Conservation (phyloP, 139 green algal species). For the Chlamydomonas sp. region DNA sequence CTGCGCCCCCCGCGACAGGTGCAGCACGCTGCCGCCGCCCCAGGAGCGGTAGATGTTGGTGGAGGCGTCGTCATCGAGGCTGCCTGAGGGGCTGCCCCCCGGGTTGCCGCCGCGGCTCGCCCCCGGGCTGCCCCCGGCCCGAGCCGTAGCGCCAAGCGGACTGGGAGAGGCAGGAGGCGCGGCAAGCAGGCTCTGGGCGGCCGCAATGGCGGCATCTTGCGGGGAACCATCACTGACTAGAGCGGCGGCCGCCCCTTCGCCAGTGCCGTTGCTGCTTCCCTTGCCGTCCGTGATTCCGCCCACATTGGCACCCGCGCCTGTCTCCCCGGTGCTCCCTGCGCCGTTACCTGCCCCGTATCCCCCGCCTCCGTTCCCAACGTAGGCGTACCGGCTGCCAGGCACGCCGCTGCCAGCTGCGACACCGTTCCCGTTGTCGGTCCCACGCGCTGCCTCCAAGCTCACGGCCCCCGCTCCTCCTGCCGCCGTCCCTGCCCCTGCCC, state of each 20-base stretch:
- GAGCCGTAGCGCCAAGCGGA: background rate
- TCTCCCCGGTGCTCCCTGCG: no score
- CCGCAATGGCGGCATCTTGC: no score
- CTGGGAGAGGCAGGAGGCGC: no score
- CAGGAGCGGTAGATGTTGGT: background rate
- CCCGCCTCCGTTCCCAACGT: no score
- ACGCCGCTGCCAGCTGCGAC: background rate
- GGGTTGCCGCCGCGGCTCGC: background rate
- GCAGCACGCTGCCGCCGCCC: conserved; percentile 43
- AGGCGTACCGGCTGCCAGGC: no score
- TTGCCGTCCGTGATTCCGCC: background rate
- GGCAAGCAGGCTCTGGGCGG: no score
- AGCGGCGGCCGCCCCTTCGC: background rate
- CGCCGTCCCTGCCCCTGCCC: background rate
- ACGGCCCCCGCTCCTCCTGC: background rate
- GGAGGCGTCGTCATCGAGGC: background rate
- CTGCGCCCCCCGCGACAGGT: conserved; percentile 61
- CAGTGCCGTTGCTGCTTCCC: conserved; percentile 4
- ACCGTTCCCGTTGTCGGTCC: background rate
- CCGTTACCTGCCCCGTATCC: no score
- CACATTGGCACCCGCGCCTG: no score
- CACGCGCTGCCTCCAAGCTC: background rate
- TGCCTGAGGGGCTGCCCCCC: background rate
- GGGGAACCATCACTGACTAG: no score
- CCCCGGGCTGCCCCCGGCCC: background rate